phyloP scores from a whole-genome alignment of 2,329 filamentous ascomycete genomes.

The Tolypocladium nubicola region DNA sequence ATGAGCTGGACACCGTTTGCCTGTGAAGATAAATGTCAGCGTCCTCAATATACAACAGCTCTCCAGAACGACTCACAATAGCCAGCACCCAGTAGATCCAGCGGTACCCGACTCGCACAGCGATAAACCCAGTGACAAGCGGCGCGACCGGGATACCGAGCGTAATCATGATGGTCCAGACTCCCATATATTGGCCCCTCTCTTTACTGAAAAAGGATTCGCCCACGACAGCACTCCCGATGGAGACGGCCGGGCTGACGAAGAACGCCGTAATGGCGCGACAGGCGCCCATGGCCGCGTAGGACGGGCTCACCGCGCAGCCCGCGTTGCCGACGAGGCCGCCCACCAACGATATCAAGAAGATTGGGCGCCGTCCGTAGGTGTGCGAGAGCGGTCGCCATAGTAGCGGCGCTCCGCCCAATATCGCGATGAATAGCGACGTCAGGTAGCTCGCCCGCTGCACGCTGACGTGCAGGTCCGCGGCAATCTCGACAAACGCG shows the following conservation, averaged over 20 bases:
- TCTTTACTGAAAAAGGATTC: constrained; percentile 9
- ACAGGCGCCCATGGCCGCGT: constrained; percentile 36
- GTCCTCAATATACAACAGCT: not conserved
- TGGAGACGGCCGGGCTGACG: constrained; percentile 35
- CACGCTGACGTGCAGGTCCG: constrained; percentile 35
- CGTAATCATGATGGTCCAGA: constrained; percentile 12
- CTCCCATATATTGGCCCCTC: constrained; percentile 8
- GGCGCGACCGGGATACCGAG: constrained; percentile 18
- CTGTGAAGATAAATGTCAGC: not conserved
- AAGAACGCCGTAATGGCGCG: constrained; percentile 42
- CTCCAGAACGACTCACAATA: constrained; percentile 25
- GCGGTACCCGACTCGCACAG: constrained; percentile 38
- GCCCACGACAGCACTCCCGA: constrained; percentile 9
- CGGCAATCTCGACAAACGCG: constrained; percentile 40
- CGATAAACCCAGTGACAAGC: constrained; percentile 32
- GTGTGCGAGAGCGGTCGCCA: constrained; percentile 45
- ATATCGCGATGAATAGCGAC: constrained; percentile 10
- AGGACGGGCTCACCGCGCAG: constrained; percentile 36
- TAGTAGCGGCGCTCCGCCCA: constrained; percentile 28
- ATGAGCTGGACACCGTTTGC: constrained; percentile 8
- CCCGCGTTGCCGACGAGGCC: constrained; percentile 38
- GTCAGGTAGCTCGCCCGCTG: constrained; percentile 42
- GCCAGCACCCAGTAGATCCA: constrained; percentile 51
- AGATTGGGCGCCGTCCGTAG: constrained; percentile 43
- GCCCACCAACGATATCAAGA: constrained; percentile 35